These are phyloP conservation scores for Noccaea caerulescens DNA, from an alignment of 345 rosid genomes.

Conservation along the genomic window DNA sequence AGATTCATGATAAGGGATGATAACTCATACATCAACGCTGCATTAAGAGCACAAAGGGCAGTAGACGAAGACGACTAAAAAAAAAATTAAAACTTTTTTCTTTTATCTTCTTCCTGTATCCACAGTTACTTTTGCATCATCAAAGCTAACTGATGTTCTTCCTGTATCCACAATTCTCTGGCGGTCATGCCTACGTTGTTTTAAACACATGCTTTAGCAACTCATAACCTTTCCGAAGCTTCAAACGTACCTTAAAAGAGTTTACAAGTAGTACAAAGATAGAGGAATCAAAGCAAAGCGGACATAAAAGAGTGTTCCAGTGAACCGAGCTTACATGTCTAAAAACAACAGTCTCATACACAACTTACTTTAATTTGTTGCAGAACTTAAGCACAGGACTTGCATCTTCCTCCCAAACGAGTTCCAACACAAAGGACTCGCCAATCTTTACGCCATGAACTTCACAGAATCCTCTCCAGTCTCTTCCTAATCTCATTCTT, in stretches of 20 bases:
- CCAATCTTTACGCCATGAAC: slow-evolving; percentile 31
- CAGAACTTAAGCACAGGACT: slow-evolving; percentile 32
- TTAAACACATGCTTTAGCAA: no score
- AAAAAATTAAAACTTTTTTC: no score
- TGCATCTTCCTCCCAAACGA: slow-evolving; percentile 13
- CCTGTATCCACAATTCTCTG: no score
- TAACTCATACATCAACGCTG: no score
- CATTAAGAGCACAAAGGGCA: no score
- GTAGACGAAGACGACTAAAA: no score
- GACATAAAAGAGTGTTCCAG: slow-evolving; percentile 1
- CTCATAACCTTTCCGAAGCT: no score
- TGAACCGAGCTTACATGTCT: slow-evolving; percentile 3
- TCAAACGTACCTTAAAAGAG: neutral
- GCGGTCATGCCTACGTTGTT: no score
- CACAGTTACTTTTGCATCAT: no score
- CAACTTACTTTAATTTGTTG: neutral
- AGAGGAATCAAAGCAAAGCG: neutral
- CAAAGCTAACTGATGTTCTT: no score
- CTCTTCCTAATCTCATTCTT: slow-evolving; percentile 30
- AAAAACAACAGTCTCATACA: neutral
- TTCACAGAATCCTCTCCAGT: slow-evolving; percentile 35
- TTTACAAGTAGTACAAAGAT: neutral
- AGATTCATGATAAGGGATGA: no score
- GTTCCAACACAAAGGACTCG: slow-evolving; percentile 34
- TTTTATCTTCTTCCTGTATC: no score